Evolutionary conservation across 345 rosid genomes (phyloP).

Genomic region (Geranium brycei): DNA sequence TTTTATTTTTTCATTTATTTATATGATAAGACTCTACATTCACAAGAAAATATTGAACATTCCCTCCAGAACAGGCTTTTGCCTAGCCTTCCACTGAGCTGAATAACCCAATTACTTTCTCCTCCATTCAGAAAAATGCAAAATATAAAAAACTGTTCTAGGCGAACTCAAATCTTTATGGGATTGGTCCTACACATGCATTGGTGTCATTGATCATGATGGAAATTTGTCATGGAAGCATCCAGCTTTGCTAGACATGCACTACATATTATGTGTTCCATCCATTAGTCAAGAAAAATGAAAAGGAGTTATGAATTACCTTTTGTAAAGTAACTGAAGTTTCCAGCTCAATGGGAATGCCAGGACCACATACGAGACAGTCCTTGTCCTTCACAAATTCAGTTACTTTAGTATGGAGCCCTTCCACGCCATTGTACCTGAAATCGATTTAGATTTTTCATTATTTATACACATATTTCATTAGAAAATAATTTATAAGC

Average conservation of each 20-base stretch:
- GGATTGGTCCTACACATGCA: not conserved
- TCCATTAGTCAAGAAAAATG: not conserved
- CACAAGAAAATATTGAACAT: too few relatives aligned
- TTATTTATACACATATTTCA: not conserved
- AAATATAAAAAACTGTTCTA: too few relatives aligned
- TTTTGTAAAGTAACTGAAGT: conserved; percentile 55
- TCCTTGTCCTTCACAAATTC: conserved; percentile 69
- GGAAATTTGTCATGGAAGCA: not conserved
- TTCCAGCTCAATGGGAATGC: conserved; percentile 70
- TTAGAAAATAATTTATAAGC: not conserved
- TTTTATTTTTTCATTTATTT: too few relatives aligned
- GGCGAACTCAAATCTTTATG: too few relatives aligned
- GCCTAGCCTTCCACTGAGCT: too few relatives aligned
- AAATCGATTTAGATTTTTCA: conserved; percentile 6
- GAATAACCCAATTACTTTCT: too few relatives aligned
- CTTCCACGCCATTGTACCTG: conserved; percentile 85
- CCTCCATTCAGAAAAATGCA: too few relatives aligned
- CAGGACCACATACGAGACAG: conserved; percentile 96
- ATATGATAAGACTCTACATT: too few relatives aligned
- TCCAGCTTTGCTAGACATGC: not conserved
- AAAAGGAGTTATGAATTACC: conserved; percentile 28
- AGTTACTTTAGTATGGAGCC: conserved; percentile 76
- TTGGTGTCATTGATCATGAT: too few relatives aligned
- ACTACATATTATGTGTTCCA: not conserved
- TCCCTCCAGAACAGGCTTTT: too few relatives aligned